Percentiles rank a stretch among this genome's conserved stretches.
Evolutionary conservation across 768 basidiomycete genomes (phyloP).

Genomic region (Serendipita sp.): DNA sequence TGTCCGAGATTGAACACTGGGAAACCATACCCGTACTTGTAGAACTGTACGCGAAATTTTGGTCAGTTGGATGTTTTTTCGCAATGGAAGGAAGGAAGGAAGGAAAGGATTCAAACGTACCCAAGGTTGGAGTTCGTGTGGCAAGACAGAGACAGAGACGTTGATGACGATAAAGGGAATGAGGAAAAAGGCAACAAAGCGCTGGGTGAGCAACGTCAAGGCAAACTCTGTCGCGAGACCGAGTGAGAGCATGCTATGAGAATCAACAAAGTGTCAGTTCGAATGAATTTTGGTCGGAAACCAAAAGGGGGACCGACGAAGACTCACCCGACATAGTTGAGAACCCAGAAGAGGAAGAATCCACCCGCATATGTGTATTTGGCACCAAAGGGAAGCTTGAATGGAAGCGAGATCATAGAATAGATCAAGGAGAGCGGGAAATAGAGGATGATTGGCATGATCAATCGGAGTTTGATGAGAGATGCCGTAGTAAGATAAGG

Average conservation of each 20-base stretch:
- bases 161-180: slow-evolving; percentile 40
- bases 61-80: background rate
- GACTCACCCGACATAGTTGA: slow-evolving; percentile 15
- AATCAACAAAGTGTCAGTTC: no score
- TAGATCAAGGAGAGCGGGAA: slow-evolving; percentile 25
- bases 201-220: slow-evolving; percentile 21
- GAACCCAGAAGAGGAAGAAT: slow-evolving; percentile 24
- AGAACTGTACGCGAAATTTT: slow-evolving; percentile 12
- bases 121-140: slow-evolving; percentile 28
- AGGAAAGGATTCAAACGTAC: background rate
- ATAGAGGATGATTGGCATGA: slow-evolving; percentile 22
- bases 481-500: slow-evolving; percentile 23
- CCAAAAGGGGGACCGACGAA: background rate
- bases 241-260: slow-evolving; percentile 16
- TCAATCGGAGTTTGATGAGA: slow-evolving; percentile 22
- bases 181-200: slow-evolving; percentile 36
- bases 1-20: slow-evolving; percentile 59
- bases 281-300: no score
- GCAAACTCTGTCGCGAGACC: slow-evolving; percentile 21
- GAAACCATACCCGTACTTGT: slow-evolving; percentile 44
- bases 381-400: slow-evolving; percentile 26
- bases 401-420: slow-evolving; percentile 28
- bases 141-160: slow-evolving; percentile 26
- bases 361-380: slow-evolving; percentile 19
- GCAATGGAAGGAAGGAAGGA: background rate